A percentile compares a stretch with the other conserved stretches of the same genome.
Conservation (phyloP, 2,329 filamentous ascomycete genomes). For the Monosporascus cannonballus region DNA sequence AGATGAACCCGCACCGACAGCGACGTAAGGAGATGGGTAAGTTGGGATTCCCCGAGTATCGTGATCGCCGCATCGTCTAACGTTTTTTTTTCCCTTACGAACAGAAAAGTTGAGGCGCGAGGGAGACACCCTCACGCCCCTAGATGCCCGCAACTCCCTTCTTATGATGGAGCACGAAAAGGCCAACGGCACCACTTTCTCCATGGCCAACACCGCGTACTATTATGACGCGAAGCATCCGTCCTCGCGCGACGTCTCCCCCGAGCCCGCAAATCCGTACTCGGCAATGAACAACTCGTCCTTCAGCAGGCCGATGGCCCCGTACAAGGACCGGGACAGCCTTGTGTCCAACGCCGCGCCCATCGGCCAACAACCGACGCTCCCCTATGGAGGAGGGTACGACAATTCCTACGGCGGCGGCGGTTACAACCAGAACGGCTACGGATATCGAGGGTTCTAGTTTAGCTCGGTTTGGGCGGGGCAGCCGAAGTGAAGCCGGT, state of each 20-base stretch:
- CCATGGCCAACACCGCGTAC: conserved; percentile 32
- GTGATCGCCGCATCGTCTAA: conserved; percentile 1
- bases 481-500: no score
- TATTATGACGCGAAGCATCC: conserved; percentile 28
- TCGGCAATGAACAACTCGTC: conserved; percentile 10
- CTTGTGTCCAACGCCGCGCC: conserved; percentile 36
- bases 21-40: conserved; percentile 85
- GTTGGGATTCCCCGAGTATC: conserved; percentile 23
- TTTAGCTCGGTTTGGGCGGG: background rate
- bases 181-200: conserved; percentile 31
- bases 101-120: conserved; percentile 72
- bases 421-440: background rate
- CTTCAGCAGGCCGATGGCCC: conserved; percentile 15
- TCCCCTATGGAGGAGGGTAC: conserved; percentile 22
- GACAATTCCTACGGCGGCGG: conserved; percentile 11
- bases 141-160: conserved; percentile 82
- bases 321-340: conserved; percentile 29
- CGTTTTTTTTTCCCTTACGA: conserved; percentile 41
- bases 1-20: conserved; percentile 84
- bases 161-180: conserved; percentile 60
- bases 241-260: conserved; percentile 21
- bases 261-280: conserved; percentile 23
- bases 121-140: conserved; percentile 74
- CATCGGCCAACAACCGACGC: conserved; percentile 29
- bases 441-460: background rate